phyloP scores from a whole-genome alignment of 1,139 yeast species.

The Ogataea hybrid region DNA sequence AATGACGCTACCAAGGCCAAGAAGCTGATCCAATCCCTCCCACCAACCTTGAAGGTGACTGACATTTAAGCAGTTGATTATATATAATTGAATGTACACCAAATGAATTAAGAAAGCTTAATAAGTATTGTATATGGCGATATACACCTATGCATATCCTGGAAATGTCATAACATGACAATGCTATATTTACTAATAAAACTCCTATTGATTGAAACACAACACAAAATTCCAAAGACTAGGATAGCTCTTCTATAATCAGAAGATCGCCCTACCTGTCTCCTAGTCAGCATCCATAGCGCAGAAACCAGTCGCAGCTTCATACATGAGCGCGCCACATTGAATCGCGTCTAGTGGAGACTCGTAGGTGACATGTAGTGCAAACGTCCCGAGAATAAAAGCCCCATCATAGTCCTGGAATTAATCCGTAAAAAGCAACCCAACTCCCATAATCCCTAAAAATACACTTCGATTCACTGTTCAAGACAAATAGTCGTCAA shows the following conservation, averaged over 20 bases:
- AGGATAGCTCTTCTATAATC: too few relatives aligned
- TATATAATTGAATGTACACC: constrained; percentile 7
- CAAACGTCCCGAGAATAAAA: background rate
- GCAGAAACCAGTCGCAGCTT: constrained; percentile 36
- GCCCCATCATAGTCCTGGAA: background rate
- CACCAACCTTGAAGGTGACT: constrained; percentile 73
- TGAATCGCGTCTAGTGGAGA: constrained; percentile 28
- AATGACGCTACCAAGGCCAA: constrained; percentile 97
- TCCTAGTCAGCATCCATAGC: constrained; percentile 11
- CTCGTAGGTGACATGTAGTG: background rate
- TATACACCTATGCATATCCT: constrained; percentile 3
- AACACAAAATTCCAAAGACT: too few relatives aligned
- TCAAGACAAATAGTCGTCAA: constrained; percentile 29
- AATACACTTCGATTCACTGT: constrained; percentile 5
- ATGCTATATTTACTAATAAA: constrained; percentile 4
- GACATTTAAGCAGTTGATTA: constrained; percentile 26
- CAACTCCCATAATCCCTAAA: constrained; percentile 5
- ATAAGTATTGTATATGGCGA: background rate
- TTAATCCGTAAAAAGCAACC: constrained; percentile 4
- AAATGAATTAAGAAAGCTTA: constrained; percentile 4
- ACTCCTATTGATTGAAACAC: background rate
- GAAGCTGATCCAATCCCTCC: constrained; percentile 97
- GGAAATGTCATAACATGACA: background rate
- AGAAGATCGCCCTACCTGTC: too few relatives aligned
- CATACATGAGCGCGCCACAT: constrained; percentile 32